Evolutionary conservation across 2,329 filamentous ascomycete genomes (phyloP).

Genomic region (Penicillium hordei): DNA sequence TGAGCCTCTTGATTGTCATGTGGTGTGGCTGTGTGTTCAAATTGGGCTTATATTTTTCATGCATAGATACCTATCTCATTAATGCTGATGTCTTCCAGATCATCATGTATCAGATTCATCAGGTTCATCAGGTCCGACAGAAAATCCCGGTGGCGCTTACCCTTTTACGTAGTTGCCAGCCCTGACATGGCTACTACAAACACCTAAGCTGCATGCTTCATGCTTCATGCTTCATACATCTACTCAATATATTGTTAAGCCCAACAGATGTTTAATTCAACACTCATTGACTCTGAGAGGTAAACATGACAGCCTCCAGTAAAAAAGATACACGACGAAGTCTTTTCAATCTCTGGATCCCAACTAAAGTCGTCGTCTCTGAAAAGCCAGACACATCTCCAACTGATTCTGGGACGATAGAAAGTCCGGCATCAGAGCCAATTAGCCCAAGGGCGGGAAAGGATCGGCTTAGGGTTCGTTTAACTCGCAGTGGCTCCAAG

Average conservation of each 20-base stretch:
- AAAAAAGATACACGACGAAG: conserved; percentile 26
- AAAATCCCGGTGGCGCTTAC: neutral
- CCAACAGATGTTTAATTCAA: neutral
- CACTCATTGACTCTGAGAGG: neutral
- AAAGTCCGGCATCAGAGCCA: conserved; percentile 26
- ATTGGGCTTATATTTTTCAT: neutral
- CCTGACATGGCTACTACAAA: neutral
- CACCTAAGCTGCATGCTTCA: neutral
- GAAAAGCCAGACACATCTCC: conserved; percentile 17
- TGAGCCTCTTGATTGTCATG: neutral
- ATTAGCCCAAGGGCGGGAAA: conserved; percentile 16
- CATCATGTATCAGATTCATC: too few relatives aligned
- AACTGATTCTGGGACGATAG: conserved; percentile 27
- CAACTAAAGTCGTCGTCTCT: conserved; percentile 20
- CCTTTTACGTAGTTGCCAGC: neutral
- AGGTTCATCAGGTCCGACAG: neutral
- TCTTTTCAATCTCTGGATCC: conserved; percentile 26
- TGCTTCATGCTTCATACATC: neutral
- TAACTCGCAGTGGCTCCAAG: conserved; percentile 40
- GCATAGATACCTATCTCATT: neutral
- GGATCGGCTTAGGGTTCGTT: conserved; percentile 30
- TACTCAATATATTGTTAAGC: conserved; percentile 2
- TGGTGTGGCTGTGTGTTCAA: neutral
- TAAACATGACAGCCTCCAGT: conserved; percentile 22
- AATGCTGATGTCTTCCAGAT: neutral